These are phyloP conservation scores for Geotrichum bryndzae DNA, from an alignment of 1,139 yeast species.

Conservation along the genomic window DNA sequence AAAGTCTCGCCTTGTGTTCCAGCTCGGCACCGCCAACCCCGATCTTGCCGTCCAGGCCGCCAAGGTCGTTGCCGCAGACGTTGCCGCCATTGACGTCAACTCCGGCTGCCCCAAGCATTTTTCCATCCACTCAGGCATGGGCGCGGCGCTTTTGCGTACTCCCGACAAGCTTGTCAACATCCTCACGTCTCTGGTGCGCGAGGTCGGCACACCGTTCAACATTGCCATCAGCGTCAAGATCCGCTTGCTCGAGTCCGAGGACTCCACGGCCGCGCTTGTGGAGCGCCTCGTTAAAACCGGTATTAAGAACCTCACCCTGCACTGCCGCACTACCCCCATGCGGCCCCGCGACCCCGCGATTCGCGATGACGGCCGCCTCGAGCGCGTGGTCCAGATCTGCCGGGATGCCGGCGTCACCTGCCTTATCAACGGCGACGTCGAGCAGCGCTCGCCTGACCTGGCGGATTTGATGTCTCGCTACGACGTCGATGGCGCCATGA, in stretches of 20 bases:
- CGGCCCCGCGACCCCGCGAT: slow-evolving; percentile 79
- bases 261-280: slow-evolving; percentile 59
- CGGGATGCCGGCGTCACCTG: slow-evolving; percentile 60
- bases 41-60: slow-evolving; percentile 87
- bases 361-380: slow-evolving; percentile 45
- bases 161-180: slow-evolving; percentile 75
- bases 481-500: slow-evolving; percentile 77
- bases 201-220: slow-evolving; percentile 70
- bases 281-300: slow-evolving; percentile 70
- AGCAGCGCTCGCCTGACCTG: slow-evolving; percentile 47
- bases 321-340: slow-evolving; percentile 86
- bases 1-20: slow-evolving; percentile 64
- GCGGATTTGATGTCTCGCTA: slow-evolving; percentile 46
- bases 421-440: slow-evolving; percentile 74
- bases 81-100: slow-evolving; percentile 86
- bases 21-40: slow-evolving; percentile 82
- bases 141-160: slow-evolving; percentile 79
- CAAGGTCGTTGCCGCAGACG: slow-evolving; percentile 69
- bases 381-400: slow-evolving; percentile 57
- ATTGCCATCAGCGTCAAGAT: slow-evolving; percentile 90
- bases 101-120: slow-evolving; percentile 79
- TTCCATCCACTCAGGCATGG: slow-evolving; percentile 89
- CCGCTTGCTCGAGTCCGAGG: slow-evolving; percentile 57
- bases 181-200: slow-evolving; percentile 56
- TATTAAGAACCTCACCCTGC: slow-evolving; percentile 75